Evolutionary conservation across 352 stramenopile genomes (phyloP).

Genomic region (Globisporangium paddicum): DNA sequence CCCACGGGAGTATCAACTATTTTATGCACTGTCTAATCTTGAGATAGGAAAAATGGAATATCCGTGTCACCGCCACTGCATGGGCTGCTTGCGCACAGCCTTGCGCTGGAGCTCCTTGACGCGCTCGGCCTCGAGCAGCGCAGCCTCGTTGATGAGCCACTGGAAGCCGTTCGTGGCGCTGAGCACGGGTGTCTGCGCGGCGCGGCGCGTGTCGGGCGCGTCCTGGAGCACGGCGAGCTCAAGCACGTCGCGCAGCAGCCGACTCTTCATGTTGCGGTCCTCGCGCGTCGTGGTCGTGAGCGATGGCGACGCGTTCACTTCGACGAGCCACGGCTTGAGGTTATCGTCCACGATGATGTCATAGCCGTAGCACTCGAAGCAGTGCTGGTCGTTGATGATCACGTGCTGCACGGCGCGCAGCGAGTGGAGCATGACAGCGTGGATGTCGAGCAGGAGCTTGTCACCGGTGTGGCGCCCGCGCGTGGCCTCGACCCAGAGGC

Average conservation of each 20-base stretch:
- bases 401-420: constrained; percentile 87
- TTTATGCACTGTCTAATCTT: no score
- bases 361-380: constrained; percentile 95
- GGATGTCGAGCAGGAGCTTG: constrained; percentile 61
- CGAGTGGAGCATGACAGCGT: constrained; percentile 83
- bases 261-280: constrained; percentile 78
- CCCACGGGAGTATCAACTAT: no score
- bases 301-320: constrained; percentile 82
- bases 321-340: constrained; percentile 92
- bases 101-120: constrained; percentile 42
- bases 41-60: no score
- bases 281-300: constrained; percentile 64
- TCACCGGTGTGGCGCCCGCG: constrained; percentile 44
- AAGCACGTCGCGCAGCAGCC: constrained; percentile 63
- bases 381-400: constrained; percentile 93
- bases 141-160: constrained; percentile 69
- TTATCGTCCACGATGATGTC: constrained; percentile 92
- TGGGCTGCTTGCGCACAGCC: constrained; percentile 32
- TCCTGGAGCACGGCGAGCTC: constrained; percentile 56
- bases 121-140: constrained; percentile 46
- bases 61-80: constrained; percentile 31
- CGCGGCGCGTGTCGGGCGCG: constrained; percentile 36
- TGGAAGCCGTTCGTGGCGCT: constrained; percentile 61
- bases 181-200: constrained; percentile 30
- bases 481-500: constrained; percentile 80